These are phyloP conservation scores for Wickerhamomyces alni DNA, from an alignment of 805 yeast genomes.

Conservation along the genomic window DNA sequence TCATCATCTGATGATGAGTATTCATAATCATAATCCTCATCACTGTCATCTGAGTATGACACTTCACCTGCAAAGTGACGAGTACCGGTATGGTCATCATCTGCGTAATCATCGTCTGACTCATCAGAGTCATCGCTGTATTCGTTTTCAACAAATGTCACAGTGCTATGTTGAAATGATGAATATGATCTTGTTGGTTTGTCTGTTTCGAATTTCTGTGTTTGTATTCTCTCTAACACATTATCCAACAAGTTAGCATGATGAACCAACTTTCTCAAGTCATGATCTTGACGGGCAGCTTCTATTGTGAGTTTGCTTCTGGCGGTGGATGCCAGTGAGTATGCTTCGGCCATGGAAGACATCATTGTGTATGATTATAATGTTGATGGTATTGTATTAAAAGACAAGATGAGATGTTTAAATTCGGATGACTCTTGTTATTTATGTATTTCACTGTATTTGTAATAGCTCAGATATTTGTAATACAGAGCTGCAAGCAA, in stretches of 20 bases:
- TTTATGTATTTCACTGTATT: background rate
- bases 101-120: no score
- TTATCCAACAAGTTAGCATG: constrained; percentile 24
- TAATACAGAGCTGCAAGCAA: no score
- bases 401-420: no score
- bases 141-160: constrained; percentile 8
- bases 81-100: no score
- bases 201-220: constrained; percentile 6
- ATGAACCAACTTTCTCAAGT: constrained; percentile 18
- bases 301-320: constrained; percentile 21
- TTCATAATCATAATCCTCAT: constrained; percentile 7
- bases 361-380: constrained; percentile 1
- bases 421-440: background rate
- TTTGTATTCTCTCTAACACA: constrained; percentile 19
- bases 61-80: constrained; percentile 1
- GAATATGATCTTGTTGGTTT: background rate
- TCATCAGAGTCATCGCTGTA: constrained; percentile 5
- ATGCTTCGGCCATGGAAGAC: constrained; percentile 19
- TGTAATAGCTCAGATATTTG: background rate
- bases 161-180: constrained; percentile 6
- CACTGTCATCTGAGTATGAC: constrained; percentile 3
- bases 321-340: constrained; percentile 19
- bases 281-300: constrained; percentile 20
- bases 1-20: constrained; percentile 11
- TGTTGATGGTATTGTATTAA: background rate